Conservation (phyloP, 2,329 filamentous ascomycete species). For the Pestalotiopsis sp. region DNA sequence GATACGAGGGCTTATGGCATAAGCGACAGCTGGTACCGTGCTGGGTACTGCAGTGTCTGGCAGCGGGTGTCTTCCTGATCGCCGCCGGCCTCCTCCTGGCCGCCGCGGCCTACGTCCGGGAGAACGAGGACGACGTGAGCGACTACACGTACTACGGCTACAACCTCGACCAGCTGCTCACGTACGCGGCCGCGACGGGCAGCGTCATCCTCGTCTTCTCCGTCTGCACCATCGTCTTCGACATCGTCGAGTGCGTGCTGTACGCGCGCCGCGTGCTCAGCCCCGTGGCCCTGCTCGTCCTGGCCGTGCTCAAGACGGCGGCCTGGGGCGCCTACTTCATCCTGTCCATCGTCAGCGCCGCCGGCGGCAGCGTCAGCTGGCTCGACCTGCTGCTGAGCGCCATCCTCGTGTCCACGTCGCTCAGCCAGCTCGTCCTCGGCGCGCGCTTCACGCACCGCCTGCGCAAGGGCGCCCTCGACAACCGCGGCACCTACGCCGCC, state of each 20-base stretch:
- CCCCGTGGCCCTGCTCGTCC: slow-evolving; percentile 19
- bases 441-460: slow-evolving; percentile 18
- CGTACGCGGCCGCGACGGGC: slow-evolving; percentile 14
- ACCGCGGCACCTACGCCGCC: slow-evolving; percentile 9
- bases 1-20: slow-evolving; percentile 21
- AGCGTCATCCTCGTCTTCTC: slow-evolving; percentile 17
- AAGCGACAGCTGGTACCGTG: slow-evolving; percentile 21
- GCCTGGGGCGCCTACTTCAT: slow-evolving; percentile 20
- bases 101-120: slow-evolving; percentile 9
- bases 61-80: slow-evolving; percentile 12
- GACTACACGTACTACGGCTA: slow-evolving; percentile 16
- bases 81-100: slow-evolving; percentile 16
- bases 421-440: slow-evolving; percentile 18
- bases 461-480: slow-evolving; percentile 14
- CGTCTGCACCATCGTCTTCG: slow-evolving; percentile 18
- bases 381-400: slow-evolving; percentile 15
- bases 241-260: slow-evolving; percentile 18
- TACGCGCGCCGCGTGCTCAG: slow-evolving; percentile 15
- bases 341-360: slow-evolving; percentile 14
- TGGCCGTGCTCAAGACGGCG: slow-evolving; percentile 18
- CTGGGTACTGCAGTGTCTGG: slow-evolving; percentile 22
- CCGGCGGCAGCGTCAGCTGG: not conserved
- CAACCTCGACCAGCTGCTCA: slow-evolving; percentile 8
- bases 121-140: not conserved
- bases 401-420: slow-evolving; percentile 15